phyloP scores from a whole-genome alignment of 768 basidiomycete species.

The Hemileccinum impolitum region DNA sequence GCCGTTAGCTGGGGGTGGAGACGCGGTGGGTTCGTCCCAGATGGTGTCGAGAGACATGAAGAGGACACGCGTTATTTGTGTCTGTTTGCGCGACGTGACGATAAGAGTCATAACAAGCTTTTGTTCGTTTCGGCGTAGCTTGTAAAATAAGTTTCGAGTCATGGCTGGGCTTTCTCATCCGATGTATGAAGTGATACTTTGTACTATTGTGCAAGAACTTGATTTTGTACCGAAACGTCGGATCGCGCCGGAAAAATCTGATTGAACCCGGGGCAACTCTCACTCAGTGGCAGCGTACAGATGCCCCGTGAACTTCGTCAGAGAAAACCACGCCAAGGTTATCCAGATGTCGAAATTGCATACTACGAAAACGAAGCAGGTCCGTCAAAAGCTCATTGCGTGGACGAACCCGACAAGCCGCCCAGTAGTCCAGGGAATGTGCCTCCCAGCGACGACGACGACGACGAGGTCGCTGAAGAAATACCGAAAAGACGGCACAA shows the following conservation, averaged over 20 bases:
- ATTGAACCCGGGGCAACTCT: too few relatives aligned
- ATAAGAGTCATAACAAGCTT: too few relatives aligned
- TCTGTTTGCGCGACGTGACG: conserved; percentile 20
- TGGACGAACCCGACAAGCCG: conserved; percentile 34
- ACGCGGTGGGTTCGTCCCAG: conserved; percentile 52
- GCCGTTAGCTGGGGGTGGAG: conserved; percentile 22
- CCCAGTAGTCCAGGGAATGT: conserved; percentile 28
- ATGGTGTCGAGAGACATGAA: conserved; percentile 49
- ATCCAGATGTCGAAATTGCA: conserved; percentile 38
- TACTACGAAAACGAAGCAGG: conserved; percentile 35
- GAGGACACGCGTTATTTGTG: conserved; percentile 28
- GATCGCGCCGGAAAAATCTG: too few relatives aligned
- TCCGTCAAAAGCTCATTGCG: conserved; percentile 32
- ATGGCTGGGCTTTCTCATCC: too few relatives aligned
- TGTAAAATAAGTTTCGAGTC: too few relatives aligned
- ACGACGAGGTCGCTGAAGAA: conserved; percentile 21
- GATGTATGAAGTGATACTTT: too few relatives aligned
- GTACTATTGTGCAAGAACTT: too few relatives aligned
- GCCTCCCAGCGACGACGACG: conserved; percentile 34
- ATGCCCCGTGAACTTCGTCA: conserved; percentile 60
- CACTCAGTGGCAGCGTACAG: background rate
- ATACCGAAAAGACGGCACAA: conserved; percentile 11
- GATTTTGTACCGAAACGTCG: too few relatives aligned
- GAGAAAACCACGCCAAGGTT: conserved; percentile 50
- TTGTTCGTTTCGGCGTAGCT: too few relatives aligned